Base-by-base conservation (phyloP, 1,284 basidiomycete species). In the Inonotus obliquus region DNA sequence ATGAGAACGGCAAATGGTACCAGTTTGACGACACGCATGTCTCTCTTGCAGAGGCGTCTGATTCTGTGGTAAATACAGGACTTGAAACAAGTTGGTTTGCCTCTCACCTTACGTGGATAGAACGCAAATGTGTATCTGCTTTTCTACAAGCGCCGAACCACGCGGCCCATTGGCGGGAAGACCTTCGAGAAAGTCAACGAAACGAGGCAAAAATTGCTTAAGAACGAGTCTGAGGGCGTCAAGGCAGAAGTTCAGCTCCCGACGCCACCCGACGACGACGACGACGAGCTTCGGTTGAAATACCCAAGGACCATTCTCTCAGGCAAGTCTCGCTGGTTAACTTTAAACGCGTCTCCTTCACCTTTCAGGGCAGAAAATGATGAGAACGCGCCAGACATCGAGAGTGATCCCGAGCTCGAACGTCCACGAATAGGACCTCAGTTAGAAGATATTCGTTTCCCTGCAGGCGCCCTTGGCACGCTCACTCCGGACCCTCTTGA, bases 21-120 rank as follows among this genome's bases (percentile, higher is more conserved):
- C 95, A 98, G 72, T 99, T 96, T 67, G 97, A 99, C 72, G 97
- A 99, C 74, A 89, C 92, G 9, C 87, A 85, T 69, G 94, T 96
- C 54, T 84, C 84, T 27, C 71, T 76, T 38, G 78, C 84, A 32
- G 77, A 80, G 47, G 77, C 87, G 17, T 73, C 79, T 29, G 82
- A 87, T 44, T 78, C 89, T 57, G 89, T 96, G 69, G 92, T 95
- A 74, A 74, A 89, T 79, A 44, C 57, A 68, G 35, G 57, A 52
- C 4, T n/a, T n/a, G 19, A 17, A n/a, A 44, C 41, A 19, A 7
- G 19, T 6, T n/a, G 13, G 17, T 14, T 21, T n/a, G 41, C 7
- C 19, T 11, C 41, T 44, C 7, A 44, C 17, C 41, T 17, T 44
- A 44, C 7, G 7, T 17, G 17, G 17, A n/a, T 65, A 96, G 91